phyloP scores from a whole-genome alignment of 2,329 filamentous ascomycete genomes.

The Penicillium sp. region DNA sequence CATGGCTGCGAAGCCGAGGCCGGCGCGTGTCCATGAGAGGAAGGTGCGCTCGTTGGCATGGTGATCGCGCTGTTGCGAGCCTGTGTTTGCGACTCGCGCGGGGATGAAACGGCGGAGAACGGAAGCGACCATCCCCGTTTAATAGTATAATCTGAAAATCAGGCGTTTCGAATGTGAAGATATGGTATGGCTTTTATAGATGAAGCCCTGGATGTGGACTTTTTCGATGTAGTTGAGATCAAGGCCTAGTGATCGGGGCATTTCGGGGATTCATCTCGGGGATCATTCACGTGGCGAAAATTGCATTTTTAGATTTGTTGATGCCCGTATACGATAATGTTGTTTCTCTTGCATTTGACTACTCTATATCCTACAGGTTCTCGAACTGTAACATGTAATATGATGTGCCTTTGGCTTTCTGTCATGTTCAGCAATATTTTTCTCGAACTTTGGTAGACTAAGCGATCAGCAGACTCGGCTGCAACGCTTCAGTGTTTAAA shows the following conservation, averaged over 20 bases:
- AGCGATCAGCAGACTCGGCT: background rate
- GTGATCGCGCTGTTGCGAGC: slow-evolving; percentile 34
- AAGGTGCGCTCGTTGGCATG: slow-evolving; percentile 36
- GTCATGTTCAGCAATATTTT: background rate
- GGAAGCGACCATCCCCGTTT: slow-evolving; percentile 6
- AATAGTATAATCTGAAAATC: no score
- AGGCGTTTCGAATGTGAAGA: background rate
- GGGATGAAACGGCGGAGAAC: slow-evolving; percentile 26
- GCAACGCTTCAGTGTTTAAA: background rate
- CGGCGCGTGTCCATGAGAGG: slow-evolving; percentile 35
- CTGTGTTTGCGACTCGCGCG: slow-evolving; percentile 27
- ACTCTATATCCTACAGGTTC: background rate
- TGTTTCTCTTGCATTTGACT: background rate
- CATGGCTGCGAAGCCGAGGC: slow-evolving; percentile 34
- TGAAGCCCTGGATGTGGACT: background rate
- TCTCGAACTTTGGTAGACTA: background rate
- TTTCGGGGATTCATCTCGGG: background rate
- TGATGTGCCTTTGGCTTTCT: background rate
- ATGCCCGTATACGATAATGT: background rate
- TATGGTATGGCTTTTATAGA: background rate
- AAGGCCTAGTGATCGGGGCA: background rate
- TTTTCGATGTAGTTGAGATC: background rate
- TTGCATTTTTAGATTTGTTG: slow-evolving; percentile 5
- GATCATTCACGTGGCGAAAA: background rate
- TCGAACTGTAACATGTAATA: background rate